phyloP scores from a whole-genome alignment of 306 rosid species.

The Ormosia semicastrata region DNA sequence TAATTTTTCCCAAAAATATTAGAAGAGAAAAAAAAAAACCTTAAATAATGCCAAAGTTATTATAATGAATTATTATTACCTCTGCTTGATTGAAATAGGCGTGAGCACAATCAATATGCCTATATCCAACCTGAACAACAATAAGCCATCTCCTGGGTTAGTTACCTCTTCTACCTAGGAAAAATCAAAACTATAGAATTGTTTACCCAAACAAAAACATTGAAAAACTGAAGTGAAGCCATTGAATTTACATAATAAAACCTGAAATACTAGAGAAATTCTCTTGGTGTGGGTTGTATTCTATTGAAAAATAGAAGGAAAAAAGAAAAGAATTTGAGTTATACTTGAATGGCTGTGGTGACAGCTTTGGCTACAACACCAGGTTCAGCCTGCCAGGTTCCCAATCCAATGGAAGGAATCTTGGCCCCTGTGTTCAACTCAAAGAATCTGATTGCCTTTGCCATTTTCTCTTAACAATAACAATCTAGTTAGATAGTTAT shows the following conservation, averaged over 20 bases:
- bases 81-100: constrained; percentile 51
- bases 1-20: too few species aligned
- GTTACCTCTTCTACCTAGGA: neutral
- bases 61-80: constrained; percentile 26
- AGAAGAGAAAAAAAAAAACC: neutral
- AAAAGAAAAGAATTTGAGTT: too few species aligned
- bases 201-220: neutral
- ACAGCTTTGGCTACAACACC: constrained; percentile 48
- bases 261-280: neutral
- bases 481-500: neutral
- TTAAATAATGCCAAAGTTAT: neutral
- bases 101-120: constrained; percentile 69
- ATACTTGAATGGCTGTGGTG: constrained; percentile 56
- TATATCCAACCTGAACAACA: constrained; percentile 26
- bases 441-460: constrained; percentile 21
- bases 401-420: constrained; percentile 50
- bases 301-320: neutral
- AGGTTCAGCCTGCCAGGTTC: constrained; percentile 51
- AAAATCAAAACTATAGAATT: neutral
- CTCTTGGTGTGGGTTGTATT: neutral
- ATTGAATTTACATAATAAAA: neutral
- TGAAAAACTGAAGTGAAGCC: neutral
- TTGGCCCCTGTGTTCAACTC: neutral
- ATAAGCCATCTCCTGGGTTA: neutral
- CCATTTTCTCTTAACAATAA: neutral